Base-by-base conservation (phyloP, 192 early-diverging fungal species). In the Coemansia sp. region DNA sequence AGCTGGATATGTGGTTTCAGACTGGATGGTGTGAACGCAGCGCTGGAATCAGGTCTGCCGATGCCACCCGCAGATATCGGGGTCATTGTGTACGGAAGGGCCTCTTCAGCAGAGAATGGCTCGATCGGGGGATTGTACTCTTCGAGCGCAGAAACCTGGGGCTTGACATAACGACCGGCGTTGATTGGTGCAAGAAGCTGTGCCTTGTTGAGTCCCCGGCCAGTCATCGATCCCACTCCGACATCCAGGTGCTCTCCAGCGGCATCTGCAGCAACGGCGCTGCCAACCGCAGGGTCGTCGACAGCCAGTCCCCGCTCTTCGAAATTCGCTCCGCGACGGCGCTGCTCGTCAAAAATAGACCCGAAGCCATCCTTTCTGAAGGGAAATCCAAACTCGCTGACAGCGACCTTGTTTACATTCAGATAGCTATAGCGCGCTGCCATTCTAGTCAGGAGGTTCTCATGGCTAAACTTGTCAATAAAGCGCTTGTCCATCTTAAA, bases 401-500 rank as follows among this genome's bases (percentile, higher is more conserved):
- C 85, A 20, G 84, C 87, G 51, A 96, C 87, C 49, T 86, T 75
- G 61, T 89, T 68, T 30, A 94, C 88, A 59, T 91, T 88, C 48
- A 93, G 75, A 69, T 90, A 96, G 36, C 86, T 84, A 78, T 94
- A 94, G 38, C 91, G 82, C 5, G 85, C 83, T 8, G 88, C 87
- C 57, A 96, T 87, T 16, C 85, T 71, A 17, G 83, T 76, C 16
- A 87, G 63, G 57, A 77, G 52, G 22, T 87, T 85, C 54, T 89
- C 89, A 67, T 89, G 80, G 11, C 90, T 86, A 69, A 88, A 95
- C 30, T 86, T 87, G 25, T 92, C 93, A 16, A 77, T 82, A 33
- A 87, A 77, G 31, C 95, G 83, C 73, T 90, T 89, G 61, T 98
- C 94, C 22, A 92, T 78, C 66, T 89, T 92, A 18, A 81, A 69